Base-by-base conservation (phyloP, 2,329 filamentous ascomycete species). In the Didymella arachidicola region DNA sequence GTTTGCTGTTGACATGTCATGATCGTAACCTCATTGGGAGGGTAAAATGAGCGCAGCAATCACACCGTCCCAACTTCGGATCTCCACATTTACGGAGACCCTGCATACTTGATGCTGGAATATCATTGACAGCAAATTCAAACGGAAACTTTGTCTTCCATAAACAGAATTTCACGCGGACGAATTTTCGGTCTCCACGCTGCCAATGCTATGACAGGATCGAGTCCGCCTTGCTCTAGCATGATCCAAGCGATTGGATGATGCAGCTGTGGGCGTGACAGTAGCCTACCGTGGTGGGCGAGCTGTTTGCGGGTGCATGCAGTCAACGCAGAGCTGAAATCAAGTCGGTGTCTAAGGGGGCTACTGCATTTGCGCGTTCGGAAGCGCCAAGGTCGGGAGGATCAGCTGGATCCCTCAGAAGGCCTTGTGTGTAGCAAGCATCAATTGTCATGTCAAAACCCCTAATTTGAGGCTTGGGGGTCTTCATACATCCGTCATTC, bases 381-480 rank as follows among this genome's bases (percentile, higher is more conserved):
- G 45, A 42, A 14, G 34, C 27, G 44, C 55, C 38, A 52, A 57
- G 57, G 12, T 53, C 29, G 26, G 39, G 7, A 47, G 52, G 43
- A 53, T 59, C 47, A 52, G 51, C 48, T 48, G 48, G 29, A 38
- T 34, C 32, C 36, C 38, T 53, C 53, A 51, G 30, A 53, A 39
- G 53, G 49, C 57, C 57, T 64, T 61, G 49, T 53, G 48, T 57
- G 51, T 54, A 58, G 55, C 59, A 67, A 64, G 63, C 63, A 48
- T 56, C 59, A 25, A 26, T 48, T 49, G 46, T 60, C 27, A 55
- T 49, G 36, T 43, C 50, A 46, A 51, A 41, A 51, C 25, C 16
- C 26, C 16, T 34, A 41, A 16, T 46, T 25, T 22, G n/a, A 53
- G 39, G 44, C 44, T 45, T 48, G 39, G 39, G 30, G 41, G 22